Base-by-base conservation (phyloP, 352 stramenopile species). In the Pythium rishiriense region DNA sequence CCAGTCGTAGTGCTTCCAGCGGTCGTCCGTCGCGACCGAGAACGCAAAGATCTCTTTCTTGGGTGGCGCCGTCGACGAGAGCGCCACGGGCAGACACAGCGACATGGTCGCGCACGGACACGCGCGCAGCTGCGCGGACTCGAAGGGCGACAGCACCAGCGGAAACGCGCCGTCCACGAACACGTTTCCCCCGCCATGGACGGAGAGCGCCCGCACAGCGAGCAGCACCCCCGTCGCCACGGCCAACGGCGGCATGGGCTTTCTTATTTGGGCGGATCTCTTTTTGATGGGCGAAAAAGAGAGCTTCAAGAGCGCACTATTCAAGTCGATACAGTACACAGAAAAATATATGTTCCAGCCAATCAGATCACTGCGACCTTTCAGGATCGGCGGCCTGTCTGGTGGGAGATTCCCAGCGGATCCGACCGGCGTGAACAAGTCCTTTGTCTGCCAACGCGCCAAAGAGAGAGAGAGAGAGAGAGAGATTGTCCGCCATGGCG, bases 1-100 rank as follows among this genome's bases (percentile, higher is more conserved):
- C 81, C 81, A 94, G 66, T 94, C 86, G 64, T 94, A 94, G 56
- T 75, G 74, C 46, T 82, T 85, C 86, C 86, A 94, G 4, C 77
- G 78, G 48, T 90, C 74, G 21, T 81, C 69, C 0, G 58, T 79
- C 8, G 77, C 64, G 12, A 87, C 75, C 1, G 86, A 94, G 65
- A 94, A 94, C 49, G 81, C 83, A 56, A 92, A 94, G 3, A 94
- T 73, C 62, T 94, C 82, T 17, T 81, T 80, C 47, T 76, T 76
- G 2, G 25, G 33, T 17, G n/a, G 25, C 25, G 19, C 49, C 10
- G 0, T 25, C 3, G 25, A 31, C 15, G 51, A 39, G 15, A 73
- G 70, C 1, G 63, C 68, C 12, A 93, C 67, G 8, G 85, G 85
- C 3, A 93, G 69, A 70, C 85, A 93, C 48, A 87, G 64, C 28